phyloP scores from a whole-genome alignment of 495 filamentous ascomycete genomes.

The Elasticomyces elasticus region DNA sequence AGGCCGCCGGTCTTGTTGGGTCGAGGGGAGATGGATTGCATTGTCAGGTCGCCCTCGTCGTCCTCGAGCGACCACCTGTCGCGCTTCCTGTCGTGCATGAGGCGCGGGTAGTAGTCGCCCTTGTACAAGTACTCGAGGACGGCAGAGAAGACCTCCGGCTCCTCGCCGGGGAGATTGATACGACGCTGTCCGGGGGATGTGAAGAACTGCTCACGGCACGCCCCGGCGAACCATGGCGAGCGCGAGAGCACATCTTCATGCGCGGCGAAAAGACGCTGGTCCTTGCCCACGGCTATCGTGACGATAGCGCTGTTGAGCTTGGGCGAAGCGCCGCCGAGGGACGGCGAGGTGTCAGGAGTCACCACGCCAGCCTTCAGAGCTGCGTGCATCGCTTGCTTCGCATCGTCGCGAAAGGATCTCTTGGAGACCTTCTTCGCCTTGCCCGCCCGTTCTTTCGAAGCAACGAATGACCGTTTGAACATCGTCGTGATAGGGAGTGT shows the following conservation, averaged over 20 bases:
- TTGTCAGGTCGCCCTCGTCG: slow-evolving; percentile 9
- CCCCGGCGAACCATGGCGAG: slow-evolving; percentile 49
- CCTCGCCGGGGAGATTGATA: slow-evolving; percentile 53
- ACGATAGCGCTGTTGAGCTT: slow-evolving; percentile 65
- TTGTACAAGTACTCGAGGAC: slow-evolving; percentile 64
- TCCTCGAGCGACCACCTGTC: slow-evolving; percentile 35
- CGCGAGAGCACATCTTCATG: slow-evolving; percentile 56
- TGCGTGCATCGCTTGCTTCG: slow-evolving; percentile 67
- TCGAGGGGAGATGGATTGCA: slow-evolving; percentile 15
- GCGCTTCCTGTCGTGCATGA: slow-evolving; percentile 35
- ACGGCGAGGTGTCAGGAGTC: slow-evolving; percentile 25
- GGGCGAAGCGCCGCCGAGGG: slow-evolving; percentile 38
- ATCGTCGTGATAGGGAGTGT: too few species aligned
- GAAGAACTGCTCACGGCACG: slow-evolving; percentile 48
- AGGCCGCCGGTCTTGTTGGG: slow-evolving; percentile 12
- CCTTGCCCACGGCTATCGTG: slow-evolving; percentile 68
- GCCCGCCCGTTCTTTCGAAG: slow-evolving; percentile 59
- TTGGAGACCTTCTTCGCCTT: slow-evolving; percentile 66
- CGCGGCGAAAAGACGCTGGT: slow-evolving; percentile 68
- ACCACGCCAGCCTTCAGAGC: slow-evolving; percentile 38
- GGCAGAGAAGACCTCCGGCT: slow-evolving; percentile 56
- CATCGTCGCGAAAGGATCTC: slow-evolving; percentile 61
- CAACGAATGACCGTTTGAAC: slow-evolving; percentile 70
- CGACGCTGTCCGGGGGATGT: slow-evolving; percentile 42
- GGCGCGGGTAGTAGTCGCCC: slow-evolving; percentile 53